These are phyloP conservation scores for Talaromyces marneffei DNA, from an alignment of 2,329 filamentous ascomycete genomes.

Conservation along the genomic window DNA sequence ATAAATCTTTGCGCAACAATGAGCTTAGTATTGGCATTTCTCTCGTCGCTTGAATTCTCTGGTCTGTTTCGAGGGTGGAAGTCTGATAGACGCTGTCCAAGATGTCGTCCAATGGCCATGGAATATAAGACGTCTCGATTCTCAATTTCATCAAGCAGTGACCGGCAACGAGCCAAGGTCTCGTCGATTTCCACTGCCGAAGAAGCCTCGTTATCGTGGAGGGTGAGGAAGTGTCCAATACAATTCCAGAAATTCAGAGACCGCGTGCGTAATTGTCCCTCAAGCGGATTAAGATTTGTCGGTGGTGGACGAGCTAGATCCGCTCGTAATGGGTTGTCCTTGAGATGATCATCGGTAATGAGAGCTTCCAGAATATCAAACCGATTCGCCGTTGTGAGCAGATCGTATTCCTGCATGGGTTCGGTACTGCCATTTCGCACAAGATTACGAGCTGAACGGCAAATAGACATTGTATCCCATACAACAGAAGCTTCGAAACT, in stretches of 20 bases:
- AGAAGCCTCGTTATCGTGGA: conserved; percentile 55
- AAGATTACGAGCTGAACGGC: conserved; percentile 38
- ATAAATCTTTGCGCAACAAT: conserved; percentile 66
- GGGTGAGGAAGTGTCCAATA: conserved; percentile 65
- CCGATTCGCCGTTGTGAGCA: conserved; percentile 61
- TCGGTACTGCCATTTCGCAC: conserved; percentile 30
- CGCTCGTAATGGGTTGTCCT: conserved; percentile 43
- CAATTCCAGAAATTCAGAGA: conserved; percentile 79
- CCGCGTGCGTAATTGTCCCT: conserved; percentile 51
- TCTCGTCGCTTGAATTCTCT: conserved; percentile 57
- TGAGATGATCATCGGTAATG: conserved; percentile 64
- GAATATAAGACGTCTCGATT: conserved; percentile 89
- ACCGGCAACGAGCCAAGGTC: conserved; percentile 59
- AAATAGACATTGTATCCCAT: conserved; percentile 54
- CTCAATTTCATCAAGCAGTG: conserved; percentile 70
- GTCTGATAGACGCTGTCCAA: conserved; percentile 60
- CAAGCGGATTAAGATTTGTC: conserved; percentile 31
- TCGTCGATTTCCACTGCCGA: conserved; percentile 57
- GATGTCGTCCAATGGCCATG: conserved; percentile 70
- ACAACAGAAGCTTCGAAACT: conserved; percentile 56
- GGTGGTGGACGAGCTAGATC: conserved; percentile 37
- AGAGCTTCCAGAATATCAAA: conserved; percentile 71
- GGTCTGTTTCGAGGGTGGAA: conserved; percentile 53
- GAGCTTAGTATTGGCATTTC: conserved; percentile 60
- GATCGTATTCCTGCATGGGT: conserved; percentile 48